A percentile compares a stretch with the other conserved stretches of the same genome.
Evolutionary conservation across 106 monocot genomes (phyloP).

Genomic region (Dendrobium nobile): DNA sequence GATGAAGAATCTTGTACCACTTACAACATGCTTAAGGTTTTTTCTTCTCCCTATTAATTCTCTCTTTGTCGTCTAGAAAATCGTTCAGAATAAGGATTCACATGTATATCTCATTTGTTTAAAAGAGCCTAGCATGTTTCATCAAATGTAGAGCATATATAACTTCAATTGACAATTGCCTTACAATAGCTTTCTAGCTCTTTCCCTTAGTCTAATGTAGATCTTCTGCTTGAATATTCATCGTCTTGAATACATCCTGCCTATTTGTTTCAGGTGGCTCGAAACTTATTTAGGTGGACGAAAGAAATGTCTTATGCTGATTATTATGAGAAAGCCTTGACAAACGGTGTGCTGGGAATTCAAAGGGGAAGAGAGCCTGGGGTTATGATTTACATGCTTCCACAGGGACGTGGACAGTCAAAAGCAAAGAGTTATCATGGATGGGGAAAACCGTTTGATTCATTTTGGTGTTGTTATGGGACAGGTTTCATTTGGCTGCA

Average conservation of each 20-base stretch:
- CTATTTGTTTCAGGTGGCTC: conserved; percentile 50
- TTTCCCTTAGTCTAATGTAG: not conserved
- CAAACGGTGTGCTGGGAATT: conserved; percentile 91
- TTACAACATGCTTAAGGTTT: conserved; percentile 97
- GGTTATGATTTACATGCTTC: conserved; percentile 98
- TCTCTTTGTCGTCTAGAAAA: not conserved
- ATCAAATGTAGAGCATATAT: not conserved
- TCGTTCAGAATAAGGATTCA: not conserved
- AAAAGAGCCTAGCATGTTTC: not conserved
- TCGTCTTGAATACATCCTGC: not conserved
- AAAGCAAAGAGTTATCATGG: conserved; percentile 74
- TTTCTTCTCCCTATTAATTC: not conserved
- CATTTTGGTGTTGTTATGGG: conserved; percentile 99
- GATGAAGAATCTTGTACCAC: conserved; percentile 93
- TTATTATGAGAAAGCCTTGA: conserved; percentile 89
- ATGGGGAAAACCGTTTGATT: conserved; percentile 79
- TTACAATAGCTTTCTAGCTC: not conserved
- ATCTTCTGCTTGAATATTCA: not conserved
- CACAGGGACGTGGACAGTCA: conserved; percentile 64
- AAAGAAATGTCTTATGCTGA: conserved; percentile 82
- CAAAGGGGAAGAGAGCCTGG: conserved; percentile 93
- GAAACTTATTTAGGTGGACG: conserved; percentile 93
- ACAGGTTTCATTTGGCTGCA: conserved; percentile 47
- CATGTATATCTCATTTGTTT: not conserved
- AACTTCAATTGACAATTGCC: not conserved